Conservation (phyloP, 352 stramenopile species). For the Poterioochromonas sp. region DNA sequence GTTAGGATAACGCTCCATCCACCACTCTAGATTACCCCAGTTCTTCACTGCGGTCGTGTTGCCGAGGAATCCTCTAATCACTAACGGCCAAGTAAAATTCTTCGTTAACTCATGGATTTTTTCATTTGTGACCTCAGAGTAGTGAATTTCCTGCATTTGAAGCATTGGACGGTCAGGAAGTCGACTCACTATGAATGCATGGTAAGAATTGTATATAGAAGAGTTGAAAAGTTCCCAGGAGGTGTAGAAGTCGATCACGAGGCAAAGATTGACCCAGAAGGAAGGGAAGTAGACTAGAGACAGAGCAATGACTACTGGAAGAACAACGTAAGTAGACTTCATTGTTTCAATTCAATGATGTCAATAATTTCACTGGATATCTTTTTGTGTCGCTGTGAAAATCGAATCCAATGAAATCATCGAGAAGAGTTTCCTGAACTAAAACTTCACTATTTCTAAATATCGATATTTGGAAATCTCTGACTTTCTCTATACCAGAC, state of each 20-base stretch:
- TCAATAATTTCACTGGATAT: too few species aligned
- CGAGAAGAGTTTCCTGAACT: too few species aligned
- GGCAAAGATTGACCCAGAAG: not conserved
- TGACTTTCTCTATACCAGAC: not conserved
- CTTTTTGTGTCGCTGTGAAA: too few species aligned
- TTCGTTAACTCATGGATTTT: not conserved
- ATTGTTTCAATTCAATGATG: not conserved
- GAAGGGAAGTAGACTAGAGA: not conserved
- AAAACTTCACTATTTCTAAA: too few species aligned
- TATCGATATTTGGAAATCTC: too few species aligned
- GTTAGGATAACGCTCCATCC: not conserved
- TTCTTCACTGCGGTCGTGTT: not conserved
- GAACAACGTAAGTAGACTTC: not conserved
- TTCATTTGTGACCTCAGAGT: not conserved
- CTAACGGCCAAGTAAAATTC: not conserved
- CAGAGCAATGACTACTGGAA: not conserved
- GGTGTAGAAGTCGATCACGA: not conserved
- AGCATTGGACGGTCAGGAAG: not conserved
- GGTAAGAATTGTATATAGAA: not conserved
- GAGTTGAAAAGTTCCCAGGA: not conserved
- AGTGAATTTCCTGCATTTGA: not conserved
- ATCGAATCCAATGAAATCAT: too few species aligned
- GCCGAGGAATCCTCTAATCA: not conserved
- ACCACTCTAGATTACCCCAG: not conserved
- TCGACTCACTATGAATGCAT: not conserved